These are phyloP conservation scores for Phytophthora chlamydospora DNA, from an alignment of 352 stramenopile genomes.

Conservation along the genomic window DNA sequence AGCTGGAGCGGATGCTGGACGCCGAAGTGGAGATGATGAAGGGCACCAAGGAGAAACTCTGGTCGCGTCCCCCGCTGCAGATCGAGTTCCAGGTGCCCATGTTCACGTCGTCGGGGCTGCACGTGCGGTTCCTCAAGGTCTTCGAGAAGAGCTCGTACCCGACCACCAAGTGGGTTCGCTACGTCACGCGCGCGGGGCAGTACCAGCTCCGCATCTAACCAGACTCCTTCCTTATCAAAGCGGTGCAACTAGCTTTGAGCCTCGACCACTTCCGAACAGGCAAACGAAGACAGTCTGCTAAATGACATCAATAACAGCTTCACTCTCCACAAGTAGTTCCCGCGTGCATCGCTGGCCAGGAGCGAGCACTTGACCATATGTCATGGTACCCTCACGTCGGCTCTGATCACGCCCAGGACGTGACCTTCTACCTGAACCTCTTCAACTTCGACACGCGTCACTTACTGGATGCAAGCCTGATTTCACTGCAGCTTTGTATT, in stretches of 20 bases:
- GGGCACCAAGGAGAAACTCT: conserved; percentile 96
- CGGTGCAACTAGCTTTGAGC: background rate
- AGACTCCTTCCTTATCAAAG: background rate
- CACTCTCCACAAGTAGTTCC: too few relatives aligned
- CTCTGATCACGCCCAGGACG: too few relatives aligned
- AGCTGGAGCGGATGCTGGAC: conserved; percentile 94
- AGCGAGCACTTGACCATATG: too few relatives aligned
- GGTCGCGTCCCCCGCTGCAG: conserved; percentile 96
- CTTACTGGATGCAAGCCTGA: too few relatives aligned
- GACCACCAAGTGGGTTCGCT: conserved; percentile 98
- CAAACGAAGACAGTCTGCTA: background rate
- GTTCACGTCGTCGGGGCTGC: conserved; percentile 97
- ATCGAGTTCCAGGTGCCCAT: conserved; percentile 99
- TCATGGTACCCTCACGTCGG: too few relatives aligned
- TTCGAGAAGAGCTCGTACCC: conserved; percentile 99
- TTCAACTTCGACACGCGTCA: too few relatives aligned
- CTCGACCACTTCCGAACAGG: background rate
- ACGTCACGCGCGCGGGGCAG: conserved; percentile 97
- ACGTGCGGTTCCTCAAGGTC: conserved; percentile 98
- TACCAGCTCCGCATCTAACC: conserved; percentile 98
- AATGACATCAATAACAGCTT: too few relatives aligned
- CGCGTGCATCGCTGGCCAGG: too few relatives aligned
- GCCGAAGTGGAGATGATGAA: conserved; percentile 98
- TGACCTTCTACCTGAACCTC: too few relatives aligned
- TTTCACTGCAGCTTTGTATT: too few relatives aligned